A percentile compares a stretch with the other conserved stretches of the same genome.
Conservation (phyloP, 1,139 yeast genomes). For the Taphrina communis region DNA sequence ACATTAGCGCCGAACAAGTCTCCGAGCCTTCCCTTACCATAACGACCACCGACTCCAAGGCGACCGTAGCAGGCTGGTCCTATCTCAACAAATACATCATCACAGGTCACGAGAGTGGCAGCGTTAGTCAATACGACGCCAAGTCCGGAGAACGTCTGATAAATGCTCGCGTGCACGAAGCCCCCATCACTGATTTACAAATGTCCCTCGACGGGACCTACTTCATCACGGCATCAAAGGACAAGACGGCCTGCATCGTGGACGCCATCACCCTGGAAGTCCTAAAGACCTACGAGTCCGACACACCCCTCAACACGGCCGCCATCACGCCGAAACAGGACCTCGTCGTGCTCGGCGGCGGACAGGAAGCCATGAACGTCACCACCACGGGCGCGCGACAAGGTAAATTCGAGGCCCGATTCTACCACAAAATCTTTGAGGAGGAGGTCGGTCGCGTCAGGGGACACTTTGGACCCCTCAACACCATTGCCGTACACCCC, state of each 20-base stretch:
- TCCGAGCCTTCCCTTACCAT: constrained; percentile 67
- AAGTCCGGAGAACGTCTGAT: constrained; percentile 71
- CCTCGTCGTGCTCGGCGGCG: constrained; percentile 94
- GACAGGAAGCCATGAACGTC: constrained; percentile 98
- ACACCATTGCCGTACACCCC: constrained; percentile 92
- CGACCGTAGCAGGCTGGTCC: constrained; percentile 88
- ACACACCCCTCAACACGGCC: constrained; percentile 95
- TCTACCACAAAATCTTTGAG: constrained; percentile 90
- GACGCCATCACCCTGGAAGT: constrained; percentile 77
- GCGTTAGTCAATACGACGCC: constrained; percentile 78
- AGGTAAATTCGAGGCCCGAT: constrained; percentile 96
- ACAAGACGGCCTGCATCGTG: constrained; percentile 79
- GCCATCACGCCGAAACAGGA: constrained; percentile 92
- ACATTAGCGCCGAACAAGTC: constrained; percentile 53
- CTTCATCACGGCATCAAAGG: constrained; percentile 91
- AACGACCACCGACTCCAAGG: constrained; percentile 62
- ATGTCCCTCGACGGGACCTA: constrained; percentile 85
- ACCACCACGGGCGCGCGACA: constrained; percentile 92
- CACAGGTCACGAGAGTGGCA: constrained; percentile 89
- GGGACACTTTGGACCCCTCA: constrained; percentile 99
- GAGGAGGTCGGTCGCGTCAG: constrained; percentile 96
- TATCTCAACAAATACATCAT: constrained; percentile 65
- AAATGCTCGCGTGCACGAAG: constrained; percentile 72
- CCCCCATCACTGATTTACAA: constrained; percentile 81
- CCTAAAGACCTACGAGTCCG: constrained; percentile 79